A percentile compares a stretch with the other conserved stretches of the same genome.
Evolutionary conservation across 305 asterid genomes (phyloP).

Genomic region (Solanum aculeatissimum): DNA sequence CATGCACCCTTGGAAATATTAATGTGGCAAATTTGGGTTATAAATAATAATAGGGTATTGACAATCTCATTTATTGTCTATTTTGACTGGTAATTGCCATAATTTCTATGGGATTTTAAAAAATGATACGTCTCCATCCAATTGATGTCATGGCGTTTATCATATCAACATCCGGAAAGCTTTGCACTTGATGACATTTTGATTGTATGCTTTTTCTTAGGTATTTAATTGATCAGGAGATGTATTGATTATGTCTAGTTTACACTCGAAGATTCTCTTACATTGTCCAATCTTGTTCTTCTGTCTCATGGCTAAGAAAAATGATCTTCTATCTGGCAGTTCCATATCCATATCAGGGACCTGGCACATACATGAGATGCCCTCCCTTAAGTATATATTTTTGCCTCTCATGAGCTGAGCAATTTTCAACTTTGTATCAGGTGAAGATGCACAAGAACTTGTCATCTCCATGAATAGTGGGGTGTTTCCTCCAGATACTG

Average conservation of each 20-base stretch:
- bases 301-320: not conserved
- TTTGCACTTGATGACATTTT: not conserved
- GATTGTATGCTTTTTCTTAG: not conserved
- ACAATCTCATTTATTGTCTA: not conserved
- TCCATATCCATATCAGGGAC: not conserved
- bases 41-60: not conserved
- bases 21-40: not conserved
- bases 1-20: not conserved
- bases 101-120: not conserved
- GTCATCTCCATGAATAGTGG: constrained; percentile 6
- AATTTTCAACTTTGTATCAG: constrained; percentile 28
- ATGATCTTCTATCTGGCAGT: not conserved
- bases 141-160: not conserved
- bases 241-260: not conserved
- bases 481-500: constrained; percentile 20
- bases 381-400: not conserved
- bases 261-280: not conserved
- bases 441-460: constrained; percentile 43
- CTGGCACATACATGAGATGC: not conserved
- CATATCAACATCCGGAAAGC: not conserved
- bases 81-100: not conserved
- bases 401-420: not conserved
- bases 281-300: not conserved
- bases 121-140: not conserved
- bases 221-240: not conserved